Percentiles rank a stretch among this genome's conserved stretches.
Evolutionary conservation across 2,329 filamentous ascomycete species (phyloP).

Genomic region (Aspergillus candidus): DNA sequence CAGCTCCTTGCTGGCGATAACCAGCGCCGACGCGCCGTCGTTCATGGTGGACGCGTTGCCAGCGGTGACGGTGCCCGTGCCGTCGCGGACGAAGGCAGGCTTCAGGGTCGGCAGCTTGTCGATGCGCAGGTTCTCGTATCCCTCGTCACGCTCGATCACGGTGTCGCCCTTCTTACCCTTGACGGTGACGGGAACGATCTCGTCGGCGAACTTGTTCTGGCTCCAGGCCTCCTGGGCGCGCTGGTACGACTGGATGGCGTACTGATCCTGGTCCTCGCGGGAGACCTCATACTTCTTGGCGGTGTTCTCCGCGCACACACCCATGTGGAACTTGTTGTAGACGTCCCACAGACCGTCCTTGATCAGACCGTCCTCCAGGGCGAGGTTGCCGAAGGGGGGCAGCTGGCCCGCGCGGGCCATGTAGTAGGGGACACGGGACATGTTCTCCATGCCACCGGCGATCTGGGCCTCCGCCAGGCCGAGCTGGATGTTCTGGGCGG

Average conservation of each 20-base stretch:
- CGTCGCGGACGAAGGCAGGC: constrained; percentile 82
- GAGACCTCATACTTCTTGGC: constrained; percentile 79
- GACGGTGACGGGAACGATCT: constrained; percentile 83
- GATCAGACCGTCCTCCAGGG: constrained; percentile 84
- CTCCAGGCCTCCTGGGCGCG: constrained; percentile 88
- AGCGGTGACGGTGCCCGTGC: constrained; percentile 84
- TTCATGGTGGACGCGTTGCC: constrained; percentile 93
- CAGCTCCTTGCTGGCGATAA: constrained; percentile 73
- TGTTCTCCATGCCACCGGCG: constrained; percentile 96
- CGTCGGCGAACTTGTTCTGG: constrained; percentile 73
- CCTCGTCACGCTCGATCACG: constrained; percentile 76
- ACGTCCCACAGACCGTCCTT: constrained; percentile 95
- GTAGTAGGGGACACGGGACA: constrained; percentile 91
- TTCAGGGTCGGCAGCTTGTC: constrained; percentile 84
- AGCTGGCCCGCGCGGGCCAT: constrained; percentile 73
- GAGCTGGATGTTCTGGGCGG: constrained; percentile 90
- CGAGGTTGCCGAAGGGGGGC: constrained; percentile 79
- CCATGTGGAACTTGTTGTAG: constrained; percentile 97
- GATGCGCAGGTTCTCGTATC: constrained; percentile 76
- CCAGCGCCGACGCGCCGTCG: constrained; percentile 85
- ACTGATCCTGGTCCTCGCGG: constrained; percentile 82
- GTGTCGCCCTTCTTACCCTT: constrained; percentile 77
- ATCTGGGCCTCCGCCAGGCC: constrained; percentile 82
- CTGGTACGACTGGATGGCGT: constrained; percentile 82
- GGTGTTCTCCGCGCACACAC: constrained; percentile 90